Conservation (phyloP, 2,329 filamentous ascomycete species). For the Paraphaeosphaeria minitans region DNA sequence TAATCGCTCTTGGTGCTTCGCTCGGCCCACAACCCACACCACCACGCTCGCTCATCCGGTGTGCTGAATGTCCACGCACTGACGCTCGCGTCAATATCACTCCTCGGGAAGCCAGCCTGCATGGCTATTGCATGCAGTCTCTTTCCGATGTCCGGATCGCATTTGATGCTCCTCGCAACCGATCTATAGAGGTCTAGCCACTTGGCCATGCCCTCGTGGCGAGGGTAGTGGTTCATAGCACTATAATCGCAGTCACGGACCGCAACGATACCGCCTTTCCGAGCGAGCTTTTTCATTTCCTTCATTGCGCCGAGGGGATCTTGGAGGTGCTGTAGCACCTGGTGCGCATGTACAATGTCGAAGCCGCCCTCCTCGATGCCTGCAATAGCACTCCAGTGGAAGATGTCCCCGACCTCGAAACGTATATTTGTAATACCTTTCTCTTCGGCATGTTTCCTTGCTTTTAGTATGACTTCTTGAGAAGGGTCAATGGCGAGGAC, state of each 20-base stretch:
- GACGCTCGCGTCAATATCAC: conserved; percentile 47
- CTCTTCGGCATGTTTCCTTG: conserved; percentile 43
- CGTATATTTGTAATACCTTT: conserved; percentile 47
- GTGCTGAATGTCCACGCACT: conserved; percentile 52
- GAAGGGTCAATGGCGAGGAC: conserved; percentile 55
- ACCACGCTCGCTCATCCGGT: conserved; percentile 45
- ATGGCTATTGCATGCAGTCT: conserved; percentile 45
- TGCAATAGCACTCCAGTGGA: conserved; percentile 52
- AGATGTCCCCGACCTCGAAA: conserved; percentile 50
- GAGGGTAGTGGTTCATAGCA: conserved; percentile 48
- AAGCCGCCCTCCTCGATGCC: conserved; percentile 50
- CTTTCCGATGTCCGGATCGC: conserved; percentile 44
- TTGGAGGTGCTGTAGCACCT: conserved; percentile 62
- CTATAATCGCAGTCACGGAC: conserved; percentile 44
- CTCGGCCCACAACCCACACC: conserved; percentile 50
- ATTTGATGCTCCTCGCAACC: conserved; percentile 37
- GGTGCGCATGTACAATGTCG: conserved; percentile 65
- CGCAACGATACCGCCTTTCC: conserved; percentile 60
- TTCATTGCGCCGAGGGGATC: conserved; percentile 57
- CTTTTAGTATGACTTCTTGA: conserved; percentile 49
- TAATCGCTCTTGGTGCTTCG: conserved; percentile 42
- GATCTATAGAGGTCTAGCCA: conserved; percentile 44
- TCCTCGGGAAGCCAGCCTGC: conserved; percentile 47
- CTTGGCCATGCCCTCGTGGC: conserved; percentile 39
- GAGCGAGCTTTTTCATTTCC: conserved; percentile 61